Evolutionary conservation across 2,329 filamentous ascomycete species (phyloP), one percentile per base, ranked within the genome.

Genomic region (Raffaelea arxii): DNA sequence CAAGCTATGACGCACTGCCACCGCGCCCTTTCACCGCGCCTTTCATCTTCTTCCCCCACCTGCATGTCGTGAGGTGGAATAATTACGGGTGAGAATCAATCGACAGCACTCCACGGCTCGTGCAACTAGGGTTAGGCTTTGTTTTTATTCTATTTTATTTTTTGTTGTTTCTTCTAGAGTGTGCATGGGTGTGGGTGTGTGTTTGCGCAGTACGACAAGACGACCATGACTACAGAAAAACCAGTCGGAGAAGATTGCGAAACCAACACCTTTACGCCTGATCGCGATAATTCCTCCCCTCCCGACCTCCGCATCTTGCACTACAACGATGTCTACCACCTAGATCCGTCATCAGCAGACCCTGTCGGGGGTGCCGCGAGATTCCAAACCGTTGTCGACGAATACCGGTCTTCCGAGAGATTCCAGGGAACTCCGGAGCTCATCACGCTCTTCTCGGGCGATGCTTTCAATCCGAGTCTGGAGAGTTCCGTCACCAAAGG

Each of bases 311-410:
- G 89, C n/a, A 65, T 95, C 46, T 62, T 94, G 25, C 90, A 95
- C 67, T 95, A 84, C 72, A 95, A 95, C 64, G 89, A 96, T 65
- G 89, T 95, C 50, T 95, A 95, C 63, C 90, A 95, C 57, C 77
- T 95, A 46, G 88, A 94, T 55, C 60, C 66, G 2, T 71, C 72
- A 2, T 89, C 86, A 23, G 79, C 84, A 16, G 87, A 94, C 59
- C 90, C 90, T 1, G 80, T 89, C 2, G 90, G 90, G 24, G 90
- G 90, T 18, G 75, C 85, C 37, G 72, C 86, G 25, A 77, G 90
- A 41, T 95, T 96, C 65, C 82, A 92, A 61, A 83, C 81, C 4
- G 68, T 92, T 23, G 73, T 83, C 53, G 81, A 87, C 49, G 74
- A 90, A 61, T 95, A 95, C 59, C 79, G 80, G 43, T 64, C 75